These are phyloP conservation scores for Backusella circina DNA, from an alignment of 192 early-diverging fungal species.

Conservation along the genomic window DNA sequence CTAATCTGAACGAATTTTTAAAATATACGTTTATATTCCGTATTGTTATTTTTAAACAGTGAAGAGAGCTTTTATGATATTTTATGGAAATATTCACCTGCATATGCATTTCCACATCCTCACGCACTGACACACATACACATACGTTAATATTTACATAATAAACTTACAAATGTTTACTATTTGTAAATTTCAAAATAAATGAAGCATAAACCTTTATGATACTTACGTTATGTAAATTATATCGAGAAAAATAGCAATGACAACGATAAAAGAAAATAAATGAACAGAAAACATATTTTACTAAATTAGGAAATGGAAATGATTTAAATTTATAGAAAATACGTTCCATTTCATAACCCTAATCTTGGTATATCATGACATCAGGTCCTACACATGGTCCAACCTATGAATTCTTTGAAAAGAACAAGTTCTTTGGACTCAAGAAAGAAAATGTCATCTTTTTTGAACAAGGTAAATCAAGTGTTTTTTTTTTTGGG, in stretches of 20 bases:
- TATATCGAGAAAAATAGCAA: background rate
- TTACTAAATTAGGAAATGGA: background rate
- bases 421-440: conserved; percentile 84
- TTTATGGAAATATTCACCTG: background rate
- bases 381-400: conserved; percentile 89
- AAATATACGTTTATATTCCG: background rate
- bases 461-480: conserved; percentile 90
- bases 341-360: too few relatives aligned
- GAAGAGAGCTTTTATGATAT: background rate
- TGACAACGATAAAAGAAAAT: background rate
- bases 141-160: background rate
- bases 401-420: conserved; percentile 79
- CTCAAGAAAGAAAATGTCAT: conserved; percentile 78
- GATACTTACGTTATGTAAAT: background rate
- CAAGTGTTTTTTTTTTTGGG: background rate
- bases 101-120: background rate
- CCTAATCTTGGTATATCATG: conserved; percentile 99
- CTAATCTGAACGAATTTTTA: background rate
- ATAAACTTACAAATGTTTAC: background rate
- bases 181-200: background rate
- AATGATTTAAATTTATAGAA: too few relatives aligned
- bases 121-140: background rate
- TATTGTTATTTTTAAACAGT: background rate
- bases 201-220: background rate
- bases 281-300: background rate